Evolutionary conservation across 495 filamentous ascomycete genomes (phyloP), one percentile per base, ranked within the genome.

Genomic region (Articulospora tetracladia): DNA sequence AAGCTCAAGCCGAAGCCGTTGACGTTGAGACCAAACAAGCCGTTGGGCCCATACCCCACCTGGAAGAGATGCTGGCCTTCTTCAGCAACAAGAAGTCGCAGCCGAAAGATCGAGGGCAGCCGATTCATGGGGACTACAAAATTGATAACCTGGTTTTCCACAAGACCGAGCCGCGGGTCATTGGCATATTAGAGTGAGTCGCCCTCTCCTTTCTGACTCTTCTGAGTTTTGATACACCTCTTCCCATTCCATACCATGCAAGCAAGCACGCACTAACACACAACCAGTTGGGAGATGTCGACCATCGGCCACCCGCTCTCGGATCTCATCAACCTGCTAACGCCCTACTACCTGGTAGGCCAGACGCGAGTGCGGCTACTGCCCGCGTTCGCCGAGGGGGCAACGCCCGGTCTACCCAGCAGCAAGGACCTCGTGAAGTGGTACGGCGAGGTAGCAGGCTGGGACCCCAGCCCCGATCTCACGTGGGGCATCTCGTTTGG

Each of bases 81-180:
- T 97, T 98, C 67, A 70, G 67, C 36, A 77, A 87, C 72, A 74
- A 83, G 58, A 72, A 74, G 60, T 79, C 75, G 28, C 91, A 95
- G 69, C 93, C 94, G 1, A 79, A 77, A 28, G 93, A 97, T 66
- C 78, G 89, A 44, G 85, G 83, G 23, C 87, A 86, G 1, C 77
- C 97, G 22, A 85, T 98, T 25, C 94, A 98, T 67, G 94, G 94
- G 25, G 94, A 98, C 67, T 98, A 93, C 77, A 98, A 98, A 75
- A 93, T 98, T 68, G 94, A 98, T 72, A 98, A 98, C 66, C 75
- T 98, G 59, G 88, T 98, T 47, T 98, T 93, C 71, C 91, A 96
- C 73, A 86, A 88, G 73, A 92, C 86, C 0, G 91, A 95, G 73
- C 84, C 94, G 13, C 73, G 86, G 49, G 93, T 98, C 12, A 93